Conservation (phyloP, 768 basidiomycete species). For the Auriculariales sp. region DNA sequence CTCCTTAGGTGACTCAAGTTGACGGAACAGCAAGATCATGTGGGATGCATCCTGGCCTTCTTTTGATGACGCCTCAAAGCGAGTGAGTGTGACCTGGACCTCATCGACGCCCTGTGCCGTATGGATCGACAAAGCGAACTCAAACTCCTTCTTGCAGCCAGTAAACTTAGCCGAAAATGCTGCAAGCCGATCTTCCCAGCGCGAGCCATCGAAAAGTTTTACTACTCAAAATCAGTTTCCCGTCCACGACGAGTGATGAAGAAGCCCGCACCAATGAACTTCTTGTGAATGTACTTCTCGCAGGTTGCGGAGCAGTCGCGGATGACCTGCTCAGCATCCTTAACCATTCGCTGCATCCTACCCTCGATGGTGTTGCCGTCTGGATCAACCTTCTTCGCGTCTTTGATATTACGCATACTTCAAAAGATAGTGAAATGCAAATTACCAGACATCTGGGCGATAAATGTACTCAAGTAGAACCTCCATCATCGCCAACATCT, state of each 20-base stretch:
- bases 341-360: conserved; percentile 17
- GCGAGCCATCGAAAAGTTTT: conserved; percentile 12
- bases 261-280: conserved; percentile 19
- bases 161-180: conserved; percentile 13
- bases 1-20: conserved; percentile 25
- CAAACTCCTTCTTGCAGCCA: conserved; percentile 20
- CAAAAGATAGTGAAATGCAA: background rate
- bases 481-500: conserved; percentile 4
- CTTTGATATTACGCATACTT: conserved; percentile 18
- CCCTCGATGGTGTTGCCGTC: conserved; percentile 20
- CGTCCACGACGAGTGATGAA: background rate
- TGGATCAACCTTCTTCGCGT: conserved; percentile 15
- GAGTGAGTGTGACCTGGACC: conserved; percentile 7
- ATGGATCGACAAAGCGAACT: conserved; percentile 23
- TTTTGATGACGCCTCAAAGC: conserved; percentile 20
- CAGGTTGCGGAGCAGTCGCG: conserved; percentile 28
- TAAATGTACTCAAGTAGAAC: too few relatives aligned
- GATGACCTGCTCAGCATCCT: conserved; percentile 24
- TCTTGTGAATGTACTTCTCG: conserved; percentile 31
- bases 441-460: too few relatives aligned
- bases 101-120: conserved; percentile 15
- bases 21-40: conserved; percentile 22
- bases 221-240: background rate
- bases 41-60: conserved; percentile 17
- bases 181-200: conserved; percentile 16